Conservation (phyloP, 805 yeast species). For the Ogataea haglerorum region DNA sequence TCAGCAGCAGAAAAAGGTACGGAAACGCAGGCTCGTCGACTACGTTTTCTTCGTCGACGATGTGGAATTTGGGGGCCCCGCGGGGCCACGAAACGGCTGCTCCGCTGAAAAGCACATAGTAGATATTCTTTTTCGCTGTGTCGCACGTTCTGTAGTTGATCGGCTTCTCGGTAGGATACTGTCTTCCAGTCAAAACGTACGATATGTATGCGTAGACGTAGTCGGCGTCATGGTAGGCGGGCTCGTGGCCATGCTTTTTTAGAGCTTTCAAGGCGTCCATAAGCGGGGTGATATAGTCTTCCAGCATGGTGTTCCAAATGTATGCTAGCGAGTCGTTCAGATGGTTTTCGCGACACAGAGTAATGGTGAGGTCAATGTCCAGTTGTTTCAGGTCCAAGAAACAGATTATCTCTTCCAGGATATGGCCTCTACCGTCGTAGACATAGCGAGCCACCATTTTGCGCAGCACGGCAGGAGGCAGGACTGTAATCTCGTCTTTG, state of each 20-base stretch:
- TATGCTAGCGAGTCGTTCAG: slow-evolving; percentile 63
- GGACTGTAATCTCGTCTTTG: slow-evolving; percentile 38
- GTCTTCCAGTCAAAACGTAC: slow-evolving; percentile 69
- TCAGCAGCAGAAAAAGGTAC: slow-evolving; percentile 56
- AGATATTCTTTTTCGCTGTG: slow-evolving; percentile 49
- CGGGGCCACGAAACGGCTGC: slow-evolving; percentile 46
- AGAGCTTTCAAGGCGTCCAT: slow-evolving; percentile 49
- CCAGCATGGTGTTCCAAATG: slow-evolving; percentile 66
- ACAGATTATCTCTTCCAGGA: slow-evolving; percentile 67
- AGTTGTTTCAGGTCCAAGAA: slow-evolving; percentile 61
- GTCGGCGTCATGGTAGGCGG: not conserved
- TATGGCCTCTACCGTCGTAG: slow-evolving; percentile 38
- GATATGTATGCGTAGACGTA: slow-evolving; percentile 61
- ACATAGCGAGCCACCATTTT: slow-evolving; percentile 55
- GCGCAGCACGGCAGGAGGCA: slow-evolving; percentile 66
- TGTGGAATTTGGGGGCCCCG: slow-evolving; percentile 33
- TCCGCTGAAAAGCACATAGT: slow-evolving; percentile 59
- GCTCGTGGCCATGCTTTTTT: slow-evolving; percentile 3
- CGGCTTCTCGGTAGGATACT: slow-evolving; percentile 67
- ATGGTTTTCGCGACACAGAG: slow-evolving; percentile 52
- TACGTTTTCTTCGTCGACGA: slow-evolving; percentile 26
- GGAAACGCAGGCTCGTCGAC: slow-evolving; percentile 60
- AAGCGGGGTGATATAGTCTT: slow-evolving; percentile 72
- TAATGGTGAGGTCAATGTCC: slow-evolving; percentile 75
- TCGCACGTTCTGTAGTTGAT: slow-evolving; percentile 35